Conservation (phyloP, 805 yeast genomes). For the Candida argentea region DNA sequence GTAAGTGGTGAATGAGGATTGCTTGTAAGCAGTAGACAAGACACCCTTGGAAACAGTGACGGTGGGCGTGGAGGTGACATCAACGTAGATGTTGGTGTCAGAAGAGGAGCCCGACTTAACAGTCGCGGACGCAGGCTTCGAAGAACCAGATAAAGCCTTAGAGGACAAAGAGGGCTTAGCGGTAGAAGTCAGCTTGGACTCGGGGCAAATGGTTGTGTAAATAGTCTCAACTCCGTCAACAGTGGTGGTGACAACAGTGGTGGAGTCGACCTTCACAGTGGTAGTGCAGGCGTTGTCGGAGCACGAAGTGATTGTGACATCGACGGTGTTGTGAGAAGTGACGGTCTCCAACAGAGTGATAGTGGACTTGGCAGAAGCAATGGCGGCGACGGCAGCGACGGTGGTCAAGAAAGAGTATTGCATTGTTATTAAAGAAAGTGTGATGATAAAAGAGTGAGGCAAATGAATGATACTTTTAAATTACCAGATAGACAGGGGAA, state of each 20-base stretch:
- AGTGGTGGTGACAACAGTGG: constrained; percentile 19
- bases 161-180: no score
- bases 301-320: constrained; percentile 18
- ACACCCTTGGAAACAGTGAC: constrained; percentile 37
- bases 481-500: background rate
- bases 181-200: constrained; percentile 9
- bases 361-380: constrained; percentile 8
- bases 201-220: constrained; percentile 29
- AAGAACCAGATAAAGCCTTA: no score
- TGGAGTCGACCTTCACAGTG: constrained; percentile 6
- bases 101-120: constrained; percentile 8
- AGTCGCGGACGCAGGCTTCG: constrained; percentile 6
- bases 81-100: constrained; percentile 33
- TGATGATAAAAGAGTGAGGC: constrained; percentile 3
- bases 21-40: constrained; percentile 30
- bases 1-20: constrained; percentile 28
- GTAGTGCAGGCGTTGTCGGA: constrained; percentile 11
- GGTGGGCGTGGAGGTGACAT: constrained; percentile 41
- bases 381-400: constrained; percentile 13
- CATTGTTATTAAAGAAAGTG: constrained; percentile 9
- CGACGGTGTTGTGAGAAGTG: constrained; percentile 11
- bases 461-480: background rate
- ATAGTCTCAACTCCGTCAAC: constrained; percentile 22
- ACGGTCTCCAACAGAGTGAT: constrained; percentile 8
- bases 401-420: constrained; percentile 13